Evolutionary conservation across 2,329 filamentous ascomycete genomes (phyloP).

Genomic region (Botryotinia calthae): DNA sequence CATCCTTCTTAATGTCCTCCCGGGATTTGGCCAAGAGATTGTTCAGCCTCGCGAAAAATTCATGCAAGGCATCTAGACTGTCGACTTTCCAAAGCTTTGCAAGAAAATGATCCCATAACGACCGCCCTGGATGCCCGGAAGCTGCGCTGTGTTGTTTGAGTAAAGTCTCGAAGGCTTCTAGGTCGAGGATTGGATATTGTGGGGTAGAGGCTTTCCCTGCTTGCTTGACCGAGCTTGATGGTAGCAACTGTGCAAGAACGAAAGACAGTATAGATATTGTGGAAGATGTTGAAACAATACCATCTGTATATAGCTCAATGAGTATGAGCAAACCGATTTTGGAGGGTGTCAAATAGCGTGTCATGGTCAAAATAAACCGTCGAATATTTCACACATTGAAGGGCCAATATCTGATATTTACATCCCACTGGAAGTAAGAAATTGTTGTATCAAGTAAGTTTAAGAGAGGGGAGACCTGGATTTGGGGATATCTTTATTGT

Average conservation of each 20-base stretch:
- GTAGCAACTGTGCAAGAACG: conserved; percentile 67
- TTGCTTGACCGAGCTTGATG: conserved; percentile 41
- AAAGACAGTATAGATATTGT: conserved; percentile 76
- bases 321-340: conserved; percentile 81
- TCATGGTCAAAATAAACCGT: conserved; percentile 50
- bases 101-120: conserved; percentile 85
- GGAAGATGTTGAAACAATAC: conserved; percentile 64
- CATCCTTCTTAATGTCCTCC: conserved; percentile 56
- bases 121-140: conserved; percentile 66
- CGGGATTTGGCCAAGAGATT: conserved; percentile 60
- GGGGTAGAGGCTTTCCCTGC: conserved; percentile 24
- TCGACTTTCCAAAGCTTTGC: conserved; percentile 79
- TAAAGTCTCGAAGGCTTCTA: conserved; percentile 59
- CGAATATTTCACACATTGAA: background rate
- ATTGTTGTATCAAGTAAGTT: background rate
- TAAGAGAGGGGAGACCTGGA: background rate
- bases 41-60: conserved; percentile 64
- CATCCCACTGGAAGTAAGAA: background rate
- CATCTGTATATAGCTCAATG: conserved; percentile 76
- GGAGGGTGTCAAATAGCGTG: conserved; percentile 82
- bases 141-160: conserved; percentile 52
- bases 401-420: background rate
- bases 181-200: conserved; percentile 50
- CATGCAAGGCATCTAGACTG: conserved; percentile 75
- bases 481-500: background rate